Conservation (phyloP, 2,329 filamentous ascomycete genomes). For the Amauroascus verrucosus region DNA sequence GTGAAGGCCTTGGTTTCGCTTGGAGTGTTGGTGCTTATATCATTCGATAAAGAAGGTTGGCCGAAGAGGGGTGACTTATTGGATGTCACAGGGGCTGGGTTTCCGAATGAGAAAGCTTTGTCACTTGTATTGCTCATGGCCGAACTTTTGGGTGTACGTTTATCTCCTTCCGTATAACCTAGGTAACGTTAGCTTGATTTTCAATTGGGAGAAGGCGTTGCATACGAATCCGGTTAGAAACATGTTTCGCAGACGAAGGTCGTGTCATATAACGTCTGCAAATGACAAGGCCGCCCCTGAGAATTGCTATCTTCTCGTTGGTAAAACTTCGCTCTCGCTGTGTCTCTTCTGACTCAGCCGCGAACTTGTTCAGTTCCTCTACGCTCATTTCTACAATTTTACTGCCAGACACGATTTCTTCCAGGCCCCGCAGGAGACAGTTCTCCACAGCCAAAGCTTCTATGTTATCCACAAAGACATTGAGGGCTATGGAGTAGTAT, state of each 20-base stretch:
- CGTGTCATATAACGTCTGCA: conserved; percentile 4
- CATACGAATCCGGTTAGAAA: not conserved
- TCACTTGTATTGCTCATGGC: too few species aligned
- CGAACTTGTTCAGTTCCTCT: conserved; percentile 14
- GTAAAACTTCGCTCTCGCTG: not conserved
- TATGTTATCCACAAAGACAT: conserved; percentile 28
- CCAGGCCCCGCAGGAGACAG: conserved; percentile 22
- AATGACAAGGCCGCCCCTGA: not conserved
- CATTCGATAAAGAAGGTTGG: too few species aligned
- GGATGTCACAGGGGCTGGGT: too few species aligned
- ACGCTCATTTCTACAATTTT: conserved; percentile 9
- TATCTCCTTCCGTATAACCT: not conserved
- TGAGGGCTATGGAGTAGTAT: conserved; percentile 31
- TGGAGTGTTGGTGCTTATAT: too few species aligned
- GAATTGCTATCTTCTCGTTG: not conserved
- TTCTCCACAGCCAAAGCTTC: conserved; percentile 26
- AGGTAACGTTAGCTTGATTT: not conserved
- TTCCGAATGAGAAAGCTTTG: too few species aligned
- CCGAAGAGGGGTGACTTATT: too few species aligned
- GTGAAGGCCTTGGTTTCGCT: too few species aligned
- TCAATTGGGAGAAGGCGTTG: not conserved
- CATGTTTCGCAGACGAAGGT: not conserved
- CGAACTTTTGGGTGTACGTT: not conserved
- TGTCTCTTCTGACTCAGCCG: conserved; percentile 12
- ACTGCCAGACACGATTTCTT: conserved; percentile 20